Conservation (phyloP, 2,329 filamentous ascomycete genomes). For the Penicillium sp. region DNA sequence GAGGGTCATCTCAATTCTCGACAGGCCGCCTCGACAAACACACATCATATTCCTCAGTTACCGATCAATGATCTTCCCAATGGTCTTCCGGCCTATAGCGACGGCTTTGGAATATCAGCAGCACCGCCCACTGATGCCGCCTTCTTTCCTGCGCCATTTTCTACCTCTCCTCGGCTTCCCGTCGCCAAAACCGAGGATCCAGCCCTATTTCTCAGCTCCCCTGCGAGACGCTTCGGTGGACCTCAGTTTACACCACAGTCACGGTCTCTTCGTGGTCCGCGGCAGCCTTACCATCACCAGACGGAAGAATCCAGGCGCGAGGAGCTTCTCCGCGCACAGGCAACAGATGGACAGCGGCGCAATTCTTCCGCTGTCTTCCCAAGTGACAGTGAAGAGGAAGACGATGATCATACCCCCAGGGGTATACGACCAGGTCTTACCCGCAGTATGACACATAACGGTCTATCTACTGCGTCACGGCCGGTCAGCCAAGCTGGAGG, state of each 20-base stretch:
- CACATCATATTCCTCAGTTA: conserved; percentile 34
- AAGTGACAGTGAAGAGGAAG: conserved; percentile 33
- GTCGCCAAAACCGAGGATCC: conserved; percentile 44
- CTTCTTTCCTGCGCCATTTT: conserved; percentile 44
- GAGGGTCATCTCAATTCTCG: conserved; percentile 23
- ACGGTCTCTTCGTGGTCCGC: conserved; percentile 27
- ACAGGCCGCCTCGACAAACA: conserved; percentile 22
- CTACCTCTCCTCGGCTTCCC: conserved; percentile 44
- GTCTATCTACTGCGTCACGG: conserved; percentile 29
- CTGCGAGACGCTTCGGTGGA: conserved; percentile 46
- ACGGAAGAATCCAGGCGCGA: conserved; percentile 48
- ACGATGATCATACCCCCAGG: conserved; percentile 35
- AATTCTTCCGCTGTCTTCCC: conserved; percentile 30
- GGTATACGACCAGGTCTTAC: conserved; percentile 36
- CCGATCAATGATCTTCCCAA: conserved; percentile 35
- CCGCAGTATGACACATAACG: conserved; percentile 42
- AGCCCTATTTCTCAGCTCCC: conserved; percentile 48
- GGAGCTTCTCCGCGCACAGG: conserved; percentile 36
- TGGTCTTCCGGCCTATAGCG: conserved; percentile 34
- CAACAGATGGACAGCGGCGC: conserved; percentile 26
- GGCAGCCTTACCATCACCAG: conserved; percentile 50
- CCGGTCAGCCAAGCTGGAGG: conserved; percentile 32
- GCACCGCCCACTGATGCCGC: conserved; percentile 35
- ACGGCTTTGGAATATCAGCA: conserved; percentile 29
- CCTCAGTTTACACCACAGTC: conserved; percentile 33